These are phyloP conservation scores for Solanum hybrid DNA, from an alignment of 305 asterid species.

Conservation along the genomic window DNA sequence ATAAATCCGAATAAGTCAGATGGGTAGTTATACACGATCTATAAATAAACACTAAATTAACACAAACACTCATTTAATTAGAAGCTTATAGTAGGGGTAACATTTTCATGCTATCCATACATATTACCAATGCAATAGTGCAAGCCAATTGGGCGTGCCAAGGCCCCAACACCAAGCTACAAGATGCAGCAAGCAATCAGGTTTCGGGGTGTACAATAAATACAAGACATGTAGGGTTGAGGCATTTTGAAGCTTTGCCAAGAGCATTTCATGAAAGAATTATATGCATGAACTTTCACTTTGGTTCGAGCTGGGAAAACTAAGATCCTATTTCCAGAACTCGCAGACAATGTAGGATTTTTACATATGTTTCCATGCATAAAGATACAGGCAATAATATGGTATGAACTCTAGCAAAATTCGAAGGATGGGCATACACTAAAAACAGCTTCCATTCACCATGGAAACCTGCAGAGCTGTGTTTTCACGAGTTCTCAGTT, in stretches of 20 bases:
- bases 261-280: neutral
- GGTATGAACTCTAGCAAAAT: neutral
- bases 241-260: neutral
- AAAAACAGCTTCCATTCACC: neutral
- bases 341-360: neutral
- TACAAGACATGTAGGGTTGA: neutral
- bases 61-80: neutral
- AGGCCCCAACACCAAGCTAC: neutral
- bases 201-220: neutral
- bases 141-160: neutral
- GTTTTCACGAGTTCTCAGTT: conserved; percentile 59
- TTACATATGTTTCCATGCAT: neutral
- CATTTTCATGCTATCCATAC: neutral
- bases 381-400: neutral
- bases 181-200: neutral
- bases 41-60: neutral
- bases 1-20: neutral
- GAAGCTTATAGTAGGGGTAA: neutral
- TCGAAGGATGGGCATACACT: neutral
- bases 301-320: neutral
- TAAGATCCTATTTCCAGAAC: neutral
- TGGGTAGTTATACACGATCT: neutral
- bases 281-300: neutral
- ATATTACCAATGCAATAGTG: neutral
- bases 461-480: neutral